phyloP scores from a whole-genome alignment of 23 red algal species.

The Cyanidiococcus yangmingshanensis region DNA sequence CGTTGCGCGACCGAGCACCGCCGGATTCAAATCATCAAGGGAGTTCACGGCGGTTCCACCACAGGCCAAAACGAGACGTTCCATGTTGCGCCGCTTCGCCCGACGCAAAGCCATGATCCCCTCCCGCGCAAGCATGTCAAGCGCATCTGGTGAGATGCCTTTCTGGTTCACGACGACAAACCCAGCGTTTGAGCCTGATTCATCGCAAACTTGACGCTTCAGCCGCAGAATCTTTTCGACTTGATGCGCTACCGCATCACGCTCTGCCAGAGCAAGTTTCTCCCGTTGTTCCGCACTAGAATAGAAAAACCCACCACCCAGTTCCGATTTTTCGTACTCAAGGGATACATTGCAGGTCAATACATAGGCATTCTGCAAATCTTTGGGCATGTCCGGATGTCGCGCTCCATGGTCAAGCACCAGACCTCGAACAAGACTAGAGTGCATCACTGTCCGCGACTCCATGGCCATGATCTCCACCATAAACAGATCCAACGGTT shows the following conservation, averaged over 20 bases:
- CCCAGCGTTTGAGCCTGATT: constrained; percentile 49
- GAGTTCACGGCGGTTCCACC: constrained; percentile 82
- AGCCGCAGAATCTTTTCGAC: constrained; percentile 80
- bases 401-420: constrained; percentile 92
- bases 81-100: constrained; percentile 99
- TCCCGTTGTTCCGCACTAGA: constrained; percentile 75
- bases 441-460: constrained; percentile 44
- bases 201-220: constrained; percentile 71
- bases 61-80: constrained; percentile 85
- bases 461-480: constrained; percentile 91
- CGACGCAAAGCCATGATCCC: constrained; percentile 83
- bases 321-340: constrained; percentile 94
- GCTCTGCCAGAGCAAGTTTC: constrained; percentile 70
- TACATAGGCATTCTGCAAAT: constrained; percentile 80
- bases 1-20: constrained; percentile 46
- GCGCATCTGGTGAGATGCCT: constrained; percentile 74
- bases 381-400: constrained; percentile 98
- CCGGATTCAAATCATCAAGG: constrained; percentile 58
- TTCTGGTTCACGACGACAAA: constrained; percentile 98
- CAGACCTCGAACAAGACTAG: constrained; percentile 70
- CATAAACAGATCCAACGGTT: constrained; percentile 93
- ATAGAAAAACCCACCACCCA: constrained; percentile 89
- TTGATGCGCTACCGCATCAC: constrained; percentile 49
- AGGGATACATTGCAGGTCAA: constrained; percentile 94
- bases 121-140: constrained; percentile 86